A percentile compares a stretch with the other conserved stretches of the same genome.
phyloP scores from a whole-genome alignment of 139 green algal species.

The Coelastrella sp. region DNA sequence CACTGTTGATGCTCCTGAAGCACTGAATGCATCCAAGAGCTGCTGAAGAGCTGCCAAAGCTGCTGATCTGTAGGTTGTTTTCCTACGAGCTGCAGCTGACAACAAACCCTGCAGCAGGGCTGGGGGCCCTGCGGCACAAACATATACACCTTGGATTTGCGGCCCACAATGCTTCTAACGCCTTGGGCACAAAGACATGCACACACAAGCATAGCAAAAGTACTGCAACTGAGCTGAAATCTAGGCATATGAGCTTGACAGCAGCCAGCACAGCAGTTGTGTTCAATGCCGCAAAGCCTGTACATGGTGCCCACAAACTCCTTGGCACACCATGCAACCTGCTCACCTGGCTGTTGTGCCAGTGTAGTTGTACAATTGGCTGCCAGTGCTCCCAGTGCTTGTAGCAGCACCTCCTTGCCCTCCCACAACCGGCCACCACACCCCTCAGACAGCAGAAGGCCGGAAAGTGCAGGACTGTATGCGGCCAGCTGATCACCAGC shows the following conservation, averaged over 20 bases:
- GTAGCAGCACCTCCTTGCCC: constrained; percentile 80
- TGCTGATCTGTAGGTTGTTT: constrained; percentile 13
- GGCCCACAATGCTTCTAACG: not conserved
- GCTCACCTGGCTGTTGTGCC: constrained; percentile 11
- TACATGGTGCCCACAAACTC: not conserved
- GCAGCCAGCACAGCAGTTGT: not conserved
- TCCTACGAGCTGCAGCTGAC: constrained; percentile 16
- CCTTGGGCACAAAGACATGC: not conserved
- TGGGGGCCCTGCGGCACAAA: not conserved
- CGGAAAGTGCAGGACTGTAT: constrained; percentile 32
- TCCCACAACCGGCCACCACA: constrained; percentile 80
- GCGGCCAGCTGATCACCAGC: constrained; percentile 55
- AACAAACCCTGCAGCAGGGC: not conserved
- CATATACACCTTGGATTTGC: not conserved
- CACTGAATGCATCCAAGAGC: not conserved
- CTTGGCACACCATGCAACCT: not conserved
- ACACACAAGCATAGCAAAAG: not conserved
- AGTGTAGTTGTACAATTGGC: constrained; percentile 45
- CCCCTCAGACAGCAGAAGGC: constrained; percentile 47
- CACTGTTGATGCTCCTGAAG: not conserved
- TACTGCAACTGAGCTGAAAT: not conserved
- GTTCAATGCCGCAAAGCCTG: not conserved
- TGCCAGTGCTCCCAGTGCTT: constrained; percentile 63
- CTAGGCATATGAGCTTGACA: not conserved
- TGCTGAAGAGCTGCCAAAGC: constrained; percentile 1